Evolutionary conservation across 805 yeast species (phyloP).

Genomic region (Hanseniaspora singularis): DNA sequence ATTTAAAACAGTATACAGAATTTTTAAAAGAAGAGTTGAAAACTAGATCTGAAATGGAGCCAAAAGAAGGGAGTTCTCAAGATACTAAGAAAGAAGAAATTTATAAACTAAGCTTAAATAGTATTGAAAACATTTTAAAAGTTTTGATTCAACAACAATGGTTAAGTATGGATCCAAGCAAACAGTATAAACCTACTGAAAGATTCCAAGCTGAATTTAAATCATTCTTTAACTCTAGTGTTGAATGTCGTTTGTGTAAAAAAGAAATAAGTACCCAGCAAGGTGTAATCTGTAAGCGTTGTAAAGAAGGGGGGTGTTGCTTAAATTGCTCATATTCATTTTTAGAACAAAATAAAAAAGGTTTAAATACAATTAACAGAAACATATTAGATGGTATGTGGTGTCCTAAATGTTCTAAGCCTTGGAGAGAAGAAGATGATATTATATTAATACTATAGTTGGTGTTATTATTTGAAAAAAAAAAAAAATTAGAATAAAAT

Average conservation of each 20-base stretch:
- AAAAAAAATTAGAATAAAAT: neutral
- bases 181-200: neutral
- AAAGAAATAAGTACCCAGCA: neutral
- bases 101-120: neutral
- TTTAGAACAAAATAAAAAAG: neutral
- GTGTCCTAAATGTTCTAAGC: constrained; percentile 11
- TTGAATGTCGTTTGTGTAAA: neutral
- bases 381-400: constrained; percentile 7
- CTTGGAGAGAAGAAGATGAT: constrained; percentile 4
- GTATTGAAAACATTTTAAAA: neutral
- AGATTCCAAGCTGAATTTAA: constrained; percentile 2
- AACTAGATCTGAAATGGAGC: neutral
- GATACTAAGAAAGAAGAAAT: neutral
- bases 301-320: neutral
- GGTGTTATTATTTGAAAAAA: neutral
- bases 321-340: constrained; percentile 5
- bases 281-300: constrained; percentile 8
- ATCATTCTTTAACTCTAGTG: too few relatives aligned
- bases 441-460: constrained; percentile 6
- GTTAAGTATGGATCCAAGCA: constrained; percentile 1
- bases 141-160: constrained; percentile 6
- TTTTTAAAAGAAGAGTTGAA: neutral
- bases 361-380: constrained; percentile 5
- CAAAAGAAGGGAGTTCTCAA: neutral
- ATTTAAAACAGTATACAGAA: neutral